Evolutionary conservation across 2,329 filamentous ascomycete genomes (phyloP), one percentile per base, ranked within the genome.

Genomic region (Aspergillus fischeri): DNA sequence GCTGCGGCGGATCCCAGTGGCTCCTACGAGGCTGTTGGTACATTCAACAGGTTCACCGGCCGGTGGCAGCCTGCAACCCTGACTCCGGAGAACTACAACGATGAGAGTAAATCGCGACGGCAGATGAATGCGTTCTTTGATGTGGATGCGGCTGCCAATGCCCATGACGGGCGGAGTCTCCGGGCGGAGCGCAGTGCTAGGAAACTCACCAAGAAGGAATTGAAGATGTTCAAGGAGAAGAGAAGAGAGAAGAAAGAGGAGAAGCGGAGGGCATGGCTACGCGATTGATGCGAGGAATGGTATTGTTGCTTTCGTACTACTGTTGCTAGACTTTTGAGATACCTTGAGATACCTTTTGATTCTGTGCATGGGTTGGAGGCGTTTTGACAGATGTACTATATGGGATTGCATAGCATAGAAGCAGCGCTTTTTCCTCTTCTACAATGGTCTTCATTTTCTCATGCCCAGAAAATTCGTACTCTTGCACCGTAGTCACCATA

Each of bases 41-140:
- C 85, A n/a, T 97, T 97, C 81, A 97, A 97, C 72, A 87, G 91
- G 56, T 93, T 92, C 76, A 96, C 90, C 0, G 92, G 92, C 48
- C 83, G 86, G 63, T 96, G 90, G 78, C 92, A 97, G 76, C 77
- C 81, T 20, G 78, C 78, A 2, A 83, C 85, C 10, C 78, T 87
- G 61, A 87, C 83, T 3, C 85, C 90, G 1, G 91, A 94, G 53
- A 84, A 87, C 52, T 89, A 92, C 78, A 89, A 86, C 65, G 92
- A 96, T 68, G 91, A 95, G 70, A 89, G 91, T 70, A 97, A 96
- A 80, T 88, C 88, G 59, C 82, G 81, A 52, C 83, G 94, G 48
- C 94, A 97, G 77, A 89, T 97, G 89, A 90, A 90, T 70, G 90
- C 92, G 44, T 97, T 88, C 76, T 99, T 97, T 73, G 93, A 99